These are phyloP conservation scores for Ophiostoma perfectum DNA, from an alignment of 2,329 filamentous ascomycete species.

Conservation along the genomic window DNA sequence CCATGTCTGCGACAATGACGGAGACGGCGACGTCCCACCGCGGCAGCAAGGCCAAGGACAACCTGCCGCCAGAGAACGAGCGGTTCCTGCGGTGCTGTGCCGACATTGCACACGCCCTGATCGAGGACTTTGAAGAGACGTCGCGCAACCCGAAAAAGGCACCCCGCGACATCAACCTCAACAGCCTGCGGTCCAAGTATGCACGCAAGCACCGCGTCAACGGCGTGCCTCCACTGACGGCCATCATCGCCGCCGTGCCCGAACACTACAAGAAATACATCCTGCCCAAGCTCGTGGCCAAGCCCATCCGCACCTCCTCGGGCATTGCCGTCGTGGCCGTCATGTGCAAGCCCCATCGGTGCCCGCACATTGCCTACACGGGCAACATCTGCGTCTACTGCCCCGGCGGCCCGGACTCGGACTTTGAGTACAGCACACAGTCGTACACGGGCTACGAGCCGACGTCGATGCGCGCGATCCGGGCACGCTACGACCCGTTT, in stretches of 20 bases:
- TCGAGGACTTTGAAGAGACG: slow-evolving; percentile 80
- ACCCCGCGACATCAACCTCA: slow-evolving; percentile 86
- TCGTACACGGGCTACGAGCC: slow-evolving; percentile 98
- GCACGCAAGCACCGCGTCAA: slow-evolving; percentile 88
- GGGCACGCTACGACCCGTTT: slow-evolving; percentile 94
- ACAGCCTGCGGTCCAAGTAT: slow-evolving; percentile 76
- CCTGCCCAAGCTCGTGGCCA: slow-evolving; percentile 89
- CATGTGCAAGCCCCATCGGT: slow-evolving; percentile 98
- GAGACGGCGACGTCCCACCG: slow-evolving; percentile 53
- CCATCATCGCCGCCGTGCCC: slow-evolving; percentile 97
- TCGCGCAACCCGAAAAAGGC: slow-evolving; percentile 66
- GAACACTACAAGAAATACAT: slow-evolving; percentile 99
- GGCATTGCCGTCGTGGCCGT: slow-evolving; percentile 97
- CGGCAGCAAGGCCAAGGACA: slow-evolving; percentile 49
- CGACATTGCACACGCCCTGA: slow-evolving; percentile 87
- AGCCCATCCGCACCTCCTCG: slow-evolving; percentile 70
- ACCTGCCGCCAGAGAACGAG: slow-evolving; percentile 83
- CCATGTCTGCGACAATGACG: slow-evolving; percentile 37
- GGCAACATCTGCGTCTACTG: slow-evolving; percentile 99
- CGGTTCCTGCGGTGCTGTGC: slow-evolving; percentile 90
- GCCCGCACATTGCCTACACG: slow-evolving; percentile 95
- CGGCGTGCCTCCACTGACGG: slow-evolving; percentile 84
- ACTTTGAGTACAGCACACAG: slow-evolving; percentile 98
- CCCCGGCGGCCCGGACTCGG: slow-evolving; percentile 92
- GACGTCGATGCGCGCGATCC: slow-evolving; percentile 96